Evolutionary conservation across 768 basidiomycete species (phyloP).

Genomic region (Pleurotus sapidus): DNA sequence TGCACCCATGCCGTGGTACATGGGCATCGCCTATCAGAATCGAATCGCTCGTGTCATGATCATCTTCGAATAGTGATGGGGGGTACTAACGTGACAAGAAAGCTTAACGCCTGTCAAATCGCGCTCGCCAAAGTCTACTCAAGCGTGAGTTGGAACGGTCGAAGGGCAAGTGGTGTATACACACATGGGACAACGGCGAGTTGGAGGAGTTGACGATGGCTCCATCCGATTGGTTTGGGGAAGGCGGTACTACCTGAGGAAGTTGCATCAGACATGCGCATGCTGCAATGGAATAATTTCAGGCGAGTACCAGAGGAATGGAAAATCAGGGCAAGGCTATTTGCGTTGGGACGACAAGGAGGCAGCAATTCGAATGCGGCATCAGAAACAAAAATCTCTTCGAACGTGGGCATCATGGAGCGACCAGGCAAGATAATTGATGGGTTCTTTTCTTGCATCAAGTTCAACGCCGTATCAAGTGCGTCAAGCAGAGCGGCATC

Average conservation of each 20-base stretch:
- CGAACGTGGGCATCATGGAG: conserved; percentile 15
- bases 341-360: not conserved
- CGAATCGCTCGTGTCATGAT: not conserved
- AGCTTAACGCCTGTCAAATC: conserved; percentile 1
- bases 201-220: not conserved
- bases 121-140: conserved; percentile 1
- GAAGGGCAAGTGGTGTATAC: not conserved
- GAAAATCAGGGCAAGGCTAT: not conserved
- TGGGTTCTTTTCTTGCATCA: conserved; percentile 11
- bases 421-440: conserved; percentile 7
- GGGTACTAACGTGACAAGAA: not conserved
- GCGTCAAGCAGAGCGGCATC: conserved; percentile 21
- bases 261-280: not conserved
- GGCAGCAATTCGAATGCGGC: not conserved
- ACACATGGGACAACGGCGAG: conserved; percentile 1
- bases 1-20: conserved; percentile 11
- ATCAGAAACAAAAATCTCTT: conserved; percentile 11
- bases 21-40: not conserved
- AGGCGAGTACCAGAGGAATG: conserved; percentile 6
- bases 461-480: conserved; percentile 11
- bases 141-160: not conserved
- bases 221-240: conserved; percentile 2
- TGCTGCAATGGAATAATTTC: not conserved
- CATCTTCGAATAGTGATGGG: not conserved
- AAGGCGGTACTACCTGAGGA: conserved; percentile 1